Base-by-base conservation (phyloP, 352 stramenopile species). In the Pythium dissimile region DNA sequence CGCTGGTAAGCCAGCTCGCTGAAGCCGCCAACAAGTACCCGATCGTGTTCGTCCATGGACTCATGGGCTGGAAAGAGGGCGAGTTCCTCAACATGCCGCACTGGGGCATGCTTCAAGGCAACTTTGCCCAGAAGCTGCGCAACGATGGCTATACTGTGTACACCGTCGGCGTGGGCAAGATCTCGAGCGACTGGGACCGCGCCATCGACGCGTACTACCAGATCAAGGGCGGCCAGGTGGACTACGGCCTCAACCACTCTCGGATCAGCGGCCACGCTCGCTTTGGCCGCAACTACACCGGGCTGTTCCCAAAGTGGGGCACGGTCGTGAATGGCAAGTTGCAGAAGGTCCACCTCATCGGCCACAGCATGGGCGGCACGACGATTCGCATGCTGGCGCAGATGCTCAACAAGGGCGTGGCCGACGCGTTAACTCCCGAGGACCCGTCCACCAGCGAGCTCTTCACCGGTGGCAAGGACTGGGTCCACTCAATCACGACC, bases 171-270 rank as follows among this genome's bases (percentile, higher is more conserved):
- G 67, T 87, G 46, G 72, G 77, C 13, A 74, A 74, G 9, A 69
- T 87, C 48, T 80, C 72, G 16, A 84, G 72, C 50, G 80, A 88
- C 47, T 83, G 75, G 73, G 75, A 88, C 57, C 71, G 78, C n/a
- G 73, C 78, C 11, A 81, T 69, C 21, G 78, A 88, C 48, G 31
- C 83, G 5, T 88, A 84, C 63, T 72, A 73, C 12, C 71, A 79
- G 51, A 80, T 88, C 59, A 86, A 62, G 27, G 47, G 54, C 32
- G 50, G 44, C 18, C 18, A 26, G 20, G 59, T 63, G 24, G 52
- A 56, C 32, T 54, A 62, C 37, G 54, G 54, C 11, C 15, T 28
- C 27, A 69, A 71, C 42, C 73, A 83, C 55, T 70, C 73, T 15
- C 27, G 32, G 9, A 61, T 57, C 38, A 62, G 71, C 39, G 69